Evolutionary conservation across 441 rosid species (phyloP), one percentile per base, ranked within the genome.

Genomic region (Euphorbia schlechtendalii): DNA sequence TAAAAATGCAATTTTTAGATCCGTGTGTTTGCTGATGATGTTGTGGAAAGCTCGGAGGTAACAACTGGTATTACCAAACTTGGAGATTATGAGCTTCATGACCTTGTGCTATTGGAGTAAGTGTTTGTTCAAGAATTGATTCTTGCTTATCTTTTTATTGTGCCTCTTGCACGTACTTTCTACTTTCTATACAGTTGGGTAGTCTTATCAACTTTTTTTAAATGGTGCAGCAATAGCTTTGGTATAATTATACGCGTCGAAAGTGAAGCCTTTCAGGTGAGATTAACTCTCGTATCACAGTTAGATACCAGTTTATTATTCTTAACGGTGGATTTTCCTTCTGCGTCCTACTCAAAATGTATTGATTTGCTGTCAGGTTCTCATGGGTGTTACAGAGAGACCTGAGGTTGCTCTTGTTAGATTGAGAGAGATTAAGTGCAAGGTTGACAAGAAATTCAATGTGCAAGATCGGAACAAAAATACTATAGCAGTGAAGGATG

Each of bases 221-320:
- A n/a, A n/a, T n/a, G n/a, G n/a, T n/a, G 99, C 71, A 89, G 86
- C 70, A 74, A 65, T 71, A 95, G 86, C 81, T 95, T 89, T 72
- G 99, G 99, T 59, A 88, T 95, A 54, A 86, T 92, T 49, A 95
- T 95, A 68, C 91, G 98, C 60, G 96, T 95, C 40, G 99, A 95
- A 81, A 91, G 83, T 70, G 99, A 95, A 83, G 98, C 90, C 32
- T 87, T 92, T 81, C 95, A 89, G 95, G 98, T 89, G 54, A 67
- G 68, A 25, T 24, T 63, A 55, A 27, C 32, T 65, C n/a, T n/a
- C n/a, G n/a, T n/a, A n/a, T 51, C 17, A 30, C 61, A 40, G n/a
- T 17, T 38, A 32, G 10, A 36, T 66, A 22, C 21, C 21, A 17
- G 14, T 18, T n/a, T n/a, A n/a, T 25, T 24, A 41, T 0, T 4